Evolutionary conservation across 192 early-diverging fungal genomes (phyloP).

Genomic region (Endogone sp.): DNA sequence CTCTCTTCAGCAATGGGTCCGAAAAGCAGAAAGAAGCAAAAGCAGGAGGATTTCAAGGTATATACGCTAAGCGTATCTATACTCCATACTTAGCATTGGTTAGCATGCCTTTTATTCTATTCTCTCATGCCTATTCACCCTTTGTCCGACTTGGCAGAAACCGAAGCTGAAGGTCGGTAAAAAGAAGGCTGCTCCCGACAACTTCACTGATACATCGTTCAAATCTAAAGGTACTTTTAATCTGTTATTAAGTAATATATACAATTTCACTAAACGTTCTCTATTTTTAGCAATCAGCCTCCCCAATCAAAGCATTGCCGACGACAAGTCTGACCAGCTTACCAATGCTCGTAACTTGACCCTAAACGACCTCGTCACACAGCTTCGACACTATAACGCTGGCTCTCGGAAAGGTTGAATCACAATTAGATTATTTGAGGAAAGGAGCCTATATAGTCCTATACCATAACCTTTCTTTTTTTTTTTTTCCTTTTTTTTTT

Average conservation of each 20-base stretch:
- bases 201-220: constrained; percentile 80
- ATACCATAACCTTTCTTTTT: constrained; percentile 1
- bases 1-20: background rate
- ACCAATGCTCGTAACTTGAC: constrained; percentile 78
- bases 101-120: no score
- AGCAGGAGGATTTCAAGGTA: constrained; percentile 77
- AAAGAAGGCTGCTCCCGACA: constrained; percentile 70
- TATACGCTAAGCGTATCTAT: constrained; percentile 2
- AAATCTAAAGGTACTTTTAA: constrained; percentile 62
- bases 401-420: constrained; percentile 42
- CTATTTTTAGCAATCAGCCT: constrained; percentile 62
- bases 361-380: constrained; percentile 66
- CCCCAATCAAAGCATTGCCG: constrained; percentile 72
- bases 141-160: constrained; percentile 49
- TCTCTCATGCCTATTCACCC: background rate
- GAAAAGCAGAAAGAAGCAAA: constrained; percentile 46
- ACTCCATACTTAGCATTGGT: constrained; percentile 4
- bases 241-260: no score
- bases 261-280: constrained; percentile 3
- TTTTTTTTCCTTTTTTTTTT: background rate
- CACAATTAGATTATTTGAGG: no score
- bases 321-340: constrained; percentile 67
- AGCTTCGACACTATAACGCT: constrained; percentile 77
- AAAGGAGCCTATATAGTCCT: no score
- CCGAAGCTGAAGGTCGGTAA: constrained; percentile 90